Conservation (phyloP, 192 early-diverging fungal species). For the Helicostylum pulchrum region DNA sequence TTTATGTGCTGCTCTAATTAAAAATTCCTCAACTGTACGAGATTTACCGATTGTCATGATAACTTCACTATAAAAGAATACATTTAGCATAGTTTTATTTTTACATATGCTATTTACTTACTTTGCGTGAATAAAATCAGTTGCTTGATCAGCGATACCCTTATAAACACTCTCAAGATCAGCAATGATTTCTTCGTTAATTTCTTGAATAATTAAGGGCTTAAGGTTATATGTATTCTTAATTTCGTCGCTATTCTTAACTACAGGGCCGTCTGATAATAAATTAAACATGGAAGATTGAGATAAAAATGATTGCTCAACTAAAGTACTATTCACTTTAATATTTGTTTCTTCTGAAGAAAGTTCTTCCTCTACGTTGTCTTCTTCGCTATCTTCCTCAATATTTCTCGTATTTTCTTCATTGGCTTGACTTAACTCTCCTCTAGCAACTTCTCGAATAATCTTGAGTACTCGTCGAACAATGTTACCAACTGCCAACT, state of each 20-base stretch:
- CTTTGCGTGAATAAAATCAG: constrained; percentile 93
- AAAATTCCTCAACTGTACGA: constrained; percentile 79
- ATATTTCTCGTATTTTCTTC: constrained; percentile 13
- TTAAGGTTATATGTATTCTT: constrained; percentile 51
- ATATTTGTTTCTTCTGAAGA: constrained; percentile 23
- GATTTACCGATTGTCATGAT: constrained; percentile 92
- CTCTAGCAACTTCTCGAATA: constrained; percentile 69
- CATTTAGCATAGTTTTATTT: background rate
- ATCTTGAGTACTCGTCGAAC: constrained; percentile 77
- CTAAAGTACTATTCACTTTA: constrained; percentile 15
- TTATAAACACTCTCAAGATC: constrained; percentile 78
- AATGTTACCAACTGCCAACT: constrained; percentile 85
- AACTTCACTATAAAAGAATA: constrained; percentile 68
- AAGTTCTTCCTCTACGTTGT: constrained; percentile 9
- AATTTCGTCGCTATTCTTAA: background rate
- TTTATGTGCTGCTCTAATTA: constrained; percentile 79
- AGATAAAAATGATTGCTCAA: constrained; percentile 20
- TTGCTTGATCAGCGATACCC: constrained; percentile 79
- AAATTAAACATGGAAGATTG: constrained; percentile 62
- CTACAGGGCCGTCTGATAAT: constrained; percentile 49
- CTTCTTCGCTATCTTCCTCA: constrained; percentile 11
- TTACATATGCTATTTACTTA: constrained; percentile 35
- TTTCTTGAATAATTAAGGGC: constrained; percentile 71
- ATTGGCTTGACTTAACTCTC: constrained; percentile 23
- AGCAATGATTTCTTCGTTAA: constrained; percentile 88